Evolutionary conservation across 2,329 filamentous ascomycete genomes (phyloP).

Genomic region (Fusarium irregulare): DNA sequence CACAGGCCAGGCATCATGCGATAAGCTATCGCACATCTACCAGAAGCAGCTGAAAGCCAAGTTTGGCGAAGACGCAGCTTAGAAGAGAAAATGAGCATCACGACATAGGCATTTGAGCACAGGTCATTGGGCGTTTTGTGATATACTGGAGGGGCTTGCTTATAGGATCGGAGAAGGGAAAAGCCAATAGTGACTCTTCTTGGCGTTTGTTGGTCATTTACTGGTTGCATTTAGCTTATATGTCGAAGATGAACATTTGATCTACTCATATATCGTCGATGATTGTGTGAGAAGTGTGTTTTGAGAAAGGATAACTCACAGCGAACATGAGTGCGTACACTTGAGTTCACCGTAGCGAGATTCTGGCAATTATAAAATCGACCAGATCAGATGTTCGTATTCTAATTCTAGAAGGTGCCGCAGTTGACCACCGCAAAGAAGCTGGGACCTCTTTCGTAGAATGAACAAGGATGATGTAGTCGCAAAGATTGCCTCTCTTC

Average conservation of each 20-base stretch:
- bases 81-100: constrained; percentile 20
- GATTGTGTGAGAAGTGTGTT: not conserved
- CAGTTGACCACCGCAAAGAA: constrained; percentile 15
- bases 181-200: constrained; percentile 17
- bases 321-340: constrained; percentile 6
- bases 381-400: not conserved
- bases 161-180: constrained; percentile 14
- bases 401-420: constrained; percentile 21
- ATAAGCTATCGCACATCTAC: constrained; percentile 72
- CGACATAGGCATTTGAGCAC: constrained; percentile 25
- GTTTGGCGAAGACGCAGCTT: constrained; percentile 44
- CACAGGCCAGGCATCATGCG: constrained; percentile 70
- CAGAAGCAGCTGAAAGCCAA: constrained; percentile 59
- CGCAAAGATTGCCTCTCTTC: constrained; percentile 9
- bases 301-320: not conserved
- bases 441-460: not conserved
- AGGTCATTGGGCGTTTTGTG: constrained; percentile 32
- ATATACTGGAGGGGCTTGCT: constrained; percentile 22
- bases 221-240: constrained; percentile 16
- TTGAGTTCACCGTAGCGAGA: not conserved
- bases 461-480: not conserved
- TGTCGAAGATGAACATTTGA: constrained; percentile 11
- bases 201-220: constrained; percentile 29
- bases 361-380: not conserved
- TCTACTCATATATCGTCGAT: not conserved